Conservation (phyloP, 2,329 filamentous ascomycete genomes). For the Neonectria punicea region DNA sequence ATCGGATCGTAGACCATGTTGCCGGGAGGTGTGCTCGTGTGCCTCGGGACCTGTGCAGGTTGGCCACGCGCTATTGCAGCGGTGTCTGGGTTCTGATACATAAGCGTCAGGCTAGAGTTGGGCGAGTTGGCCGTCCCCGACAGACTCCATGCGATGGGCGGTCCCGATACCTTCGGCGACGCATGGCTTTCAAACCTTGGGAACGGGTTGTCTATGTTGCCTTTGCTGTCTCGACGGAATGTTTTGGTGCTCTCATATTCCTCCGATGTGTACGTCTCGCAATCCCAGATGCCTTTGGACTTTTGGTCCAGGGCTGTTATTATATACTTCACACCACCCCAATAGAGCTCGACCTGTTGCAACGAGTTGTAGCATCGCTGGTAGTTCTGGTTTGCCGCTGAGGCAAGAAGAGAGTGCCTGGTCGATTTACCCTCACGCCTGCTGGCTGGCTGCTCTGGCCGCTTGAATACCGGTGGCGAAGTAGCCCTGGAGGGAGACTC, state of each 20-base stretch:
- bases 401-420: constrained; percentile 81
- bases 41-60: constrained; percentile 31
- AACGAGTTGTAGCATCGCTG: constrained; percentile 87
- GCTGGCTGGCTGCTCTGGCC: constrained; percentile 8
- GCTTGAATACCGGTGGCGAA: constrained; percentile 54
- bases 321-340: constrained; percentile 89
- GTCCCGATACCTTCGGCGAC: constrained; percentile 58
- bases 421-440: constrained; percentile 53
- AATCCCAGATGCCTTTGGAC: constrained; percentile 86
- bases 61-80: constrained; percentile 17
- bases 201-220: constrained; percentile 52
- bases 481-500: constrained; percentile 66
- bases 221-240: constrained; percentile 55
- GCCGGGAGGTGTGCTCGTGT: constrained; percentile 62
- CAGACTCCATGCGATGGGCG: constrained; percentile 83
- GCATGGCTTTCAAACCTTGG: constrained; percentile 57
- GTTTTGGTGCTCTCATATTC: constrained; percentile 79
- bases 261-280: constrained; percentile 72
- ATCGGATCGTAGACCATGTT: constrained; percentile 72
- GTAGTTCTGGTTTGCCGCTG: constrained; percentile 87
- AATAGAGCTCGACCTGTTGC: constrained; percentile 83
- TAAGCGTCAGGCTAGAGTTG: constrained; percentile 82
- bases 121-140: constrained; percentile 88
- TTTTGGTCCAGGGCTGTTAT: constrained; percentile 88
- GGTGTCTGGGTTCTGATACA: constrained; percentile 70